Conservation (phyloP, 2,329 filamentous ascomycete genomes). For the Fusarium tupiense region DNA sequence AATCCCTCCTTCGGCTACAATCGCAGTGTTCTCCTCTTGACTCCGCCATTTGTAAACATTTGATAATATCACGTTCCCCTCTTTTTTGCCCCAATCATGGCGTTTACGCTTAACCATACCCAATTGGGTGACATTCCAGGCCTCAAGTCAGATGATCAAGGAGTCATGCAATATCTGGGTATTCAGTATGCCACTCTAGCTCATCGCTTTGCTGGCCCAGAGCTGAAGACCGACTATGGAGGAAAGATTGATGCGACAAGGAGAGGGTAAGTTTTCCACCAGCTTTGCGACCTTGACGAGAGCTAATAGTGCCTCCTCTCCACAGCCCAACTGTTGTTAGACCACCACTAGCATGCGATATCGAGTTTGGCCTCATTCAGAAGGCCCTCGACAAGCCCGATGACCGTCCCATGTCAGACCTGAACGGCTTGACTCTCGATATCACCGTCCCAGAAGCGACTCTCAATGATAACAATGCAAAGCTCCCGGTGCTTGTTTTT, state of each 20-base stretch:
- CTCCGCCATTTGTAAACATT: background rate
- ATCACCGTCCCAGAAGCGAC: background rate
- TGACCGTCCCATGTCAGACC: background rate
- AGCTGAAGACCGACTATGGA: background rate
- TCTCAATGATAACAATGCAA: fast-evolving
- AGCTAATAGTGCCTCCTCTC: background rate
- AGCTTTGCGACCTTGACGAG: fast-evolving
- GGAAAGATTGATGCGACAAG: background rate
- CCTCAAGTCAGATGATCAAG: background rate
- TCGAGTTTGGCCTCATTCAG: background rate
- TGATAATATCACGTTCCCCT: background rate
- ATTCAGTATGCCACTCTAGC: background rate
- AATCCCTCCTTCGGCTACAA: background rate
- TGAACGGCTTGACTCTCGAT: background rate
- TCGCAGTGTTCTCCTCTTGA: background rate
- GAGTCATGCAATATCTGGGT: background rate
- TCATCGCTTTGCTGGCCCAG: background rate
- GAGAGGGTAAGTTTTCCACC: background rate
- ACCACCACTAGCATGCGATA: background rate
- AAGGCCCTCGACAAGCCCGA: background rate
- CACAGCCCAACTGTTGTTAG: background rate
- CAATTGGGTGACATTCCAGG: background rate
- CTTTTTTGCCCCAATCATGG: background rate
- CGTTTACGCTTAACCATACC: background rate
- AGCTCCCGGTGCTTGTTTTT: background rate